These are phyloP conservation scores for Xylariales sp. DNA, from an alignment of 2,329 filamentous ascomycete genomes.

Conservation along the genomic window DNA sequence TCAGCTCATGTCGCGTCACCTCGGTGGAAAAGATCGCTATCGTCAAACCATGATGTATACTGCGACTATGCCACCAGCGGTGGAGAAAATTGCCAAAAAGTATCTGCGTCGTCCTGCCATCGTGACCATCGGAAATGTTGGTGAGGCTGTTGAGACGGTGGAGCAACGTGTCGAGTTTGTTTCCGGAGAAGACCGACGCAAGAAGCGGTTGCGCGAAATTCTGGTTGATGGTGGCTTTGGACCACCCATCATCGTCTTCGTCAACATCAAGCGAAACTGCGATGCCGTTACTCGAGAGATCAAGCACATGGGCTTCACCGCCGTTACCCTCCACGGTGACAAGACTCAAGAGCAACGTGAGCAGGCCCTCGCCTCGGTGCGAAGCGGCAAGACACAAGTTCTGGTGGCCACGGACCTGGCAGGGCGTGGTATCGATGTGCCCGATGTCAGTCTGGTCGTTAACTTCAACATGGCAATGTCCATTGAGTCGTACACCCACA, in stretches of 20 bases:
- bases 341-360: slow-evolving; percentile 99
- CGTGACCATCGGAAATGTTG: slow-evolving; percentile 89
- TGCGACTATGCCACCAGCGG: slow-evolving; percentile 88
- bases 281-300: slow-evolving; percentile 93
- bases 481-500: slow-evolving; percentile 95
- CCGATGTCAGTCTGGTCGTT: slow-evolving; percentile 87
- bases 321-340: slow-evolving; percentile 87
- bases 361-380: slow-evolving; percentile 80
- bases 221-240: slow-evolving; percentile 74
- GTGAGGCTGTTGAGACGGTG: slow-evolving; percentile 95
- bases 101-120: slow-evolving; percentile 91
- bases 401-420: slow-evolving; percentile 94
- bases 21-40: slow-evolving; percentile 75
- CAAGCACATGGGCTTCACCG: slow-evolving; percentile 86
- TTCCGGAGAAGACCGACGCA: slow-evolving; percentile 86
- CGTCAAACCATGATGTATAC: slow-evolving; percentile 99
- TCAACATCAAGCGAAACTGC: slow-evolving; percentile 99
- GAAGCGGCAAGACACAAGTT: slow-evolving; percentile 75
- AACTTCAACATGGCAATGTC: slow-evolving; percentile 98
- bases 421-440: slow-evolving; percentile 95
- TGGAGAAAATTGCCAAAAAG: slow-evolving; percentile 95
- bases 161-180: slow-evolving; percentile 96
- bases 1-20: slow-evolving; percentile 74
- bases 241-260: slow-evolving; percentile 95
- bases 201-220: slow-evolving; percentile 92